phyloP scores from a whole-genome alignment of 495 filamentous ascomycete species.

The Aspergillus campestris region DNA sequence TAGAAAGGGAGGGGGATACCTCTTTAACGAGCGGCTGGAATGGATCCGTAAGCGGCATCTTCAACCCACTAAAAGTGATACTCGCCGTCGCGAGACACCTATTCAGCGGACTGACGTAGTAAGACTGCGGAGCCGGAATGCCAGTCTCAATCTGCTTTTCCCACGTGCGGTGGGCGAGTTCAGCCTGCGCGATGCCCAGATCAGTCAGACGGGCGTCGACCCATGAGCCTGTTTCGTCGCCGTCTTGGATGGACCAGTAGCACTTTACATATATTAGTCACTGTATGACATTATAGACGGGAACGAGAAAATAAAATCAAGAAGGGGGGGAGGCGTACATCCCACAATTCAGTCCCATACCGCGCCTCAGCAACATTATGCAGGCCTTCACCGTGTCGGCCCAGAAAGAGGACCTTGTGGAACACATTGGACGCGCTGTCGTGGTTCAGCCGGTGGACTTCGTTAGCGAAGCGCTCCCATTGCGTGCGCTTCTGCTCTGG shows the following conservation, averaged over 20 bases:
- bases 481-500: slow-evolving; percentile 37
- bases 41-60: slow-evolving; percentile 38
- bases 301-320: background rate
- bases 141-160: slow-evolving; percentile 39
- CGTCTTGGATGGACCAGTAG: slow-evolving; percentile 66
- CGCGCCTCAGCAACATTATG: slow-evolving; percentile 59
- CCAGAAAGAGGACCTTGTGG: slow-evolving; percentile 65
- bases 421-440: slow-evolving; percentile 29
- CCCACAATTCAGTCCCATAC: slow-evolving; percentile 61
- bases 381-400: slow-evolving; percentile 64
- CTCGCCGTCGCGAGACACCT: slow-evolving; percentile 60
- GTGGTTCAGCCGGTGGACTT: slow-evolving; percentile 47
- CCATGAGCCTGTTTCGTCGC: slow-evolving; percentile 61
- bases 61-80: slow-evolving; percentile 50
- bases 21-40: slow-evolving; percentile 66
- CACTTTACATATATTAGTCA: slow-evolving; percentile 30
- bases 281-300: background rate
- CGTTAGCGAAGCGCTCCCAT: slow-evolving; percentile 55
- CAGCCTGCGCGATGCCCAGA: slow-evolving; percentile 56
- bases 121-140: slow-evolving; percentile 56
- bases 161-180: slow-evolving; percentile 58
- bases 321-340: slow-evolving; percentile 31
- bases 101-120: slow-evolving; percentile 68
- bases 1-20: slow-evolving; percentile 11
- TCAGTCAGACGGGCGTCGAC: slow-evolving; percentile 62